Percentiles rank a stretch among this genome's conserved stretches.
These are phyloP conservation scores for Erysimum pusillum DNA, from an alignment of 441 rosid species.

Conservation along the genomic window DNA sequence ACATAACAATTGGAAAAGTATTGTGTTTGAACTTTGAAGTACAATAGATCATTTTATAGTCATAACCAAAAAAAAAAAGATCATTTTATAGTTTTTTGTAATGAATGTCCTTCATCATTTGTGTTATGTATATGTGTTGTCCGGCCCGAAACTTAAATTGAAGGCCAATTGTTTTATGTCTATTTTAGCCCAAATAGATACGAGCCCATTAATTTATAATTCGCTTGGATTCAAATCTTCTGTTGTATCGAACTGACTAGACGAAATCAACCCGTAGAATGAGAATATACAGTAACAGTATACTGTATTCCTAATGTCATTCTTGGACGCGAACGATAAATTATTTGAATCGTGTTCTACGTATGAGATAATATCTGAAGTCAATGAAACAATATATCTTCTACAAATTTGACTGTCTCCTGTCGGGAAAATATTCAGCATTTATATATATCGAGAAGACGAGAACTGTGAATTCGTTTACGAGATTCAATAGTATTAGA, in stretches of 20 bases:
- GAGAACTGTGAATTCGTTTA: no score
- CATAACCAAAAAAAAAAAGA: no score
- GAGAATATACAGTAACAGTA: no score
- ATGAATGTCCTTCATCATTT: neutral
- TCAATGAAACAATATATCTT: no score
- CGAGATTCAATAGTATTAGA: no score
- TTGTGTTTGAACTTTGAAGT: neutral
- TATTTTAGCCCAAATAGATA: neutral
- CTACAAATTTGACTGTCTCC: conserved; percentile 23
- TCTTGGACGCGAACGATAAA: no score
- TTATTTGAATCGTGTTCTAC: no score
- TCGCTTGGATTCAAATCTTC: neutral
- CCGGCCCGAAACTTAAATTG: neutral
- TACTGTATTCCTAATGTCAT: no score
- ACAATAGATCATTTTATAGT: no score
- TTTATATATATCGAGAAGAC: no score
- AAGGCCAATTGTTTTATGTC: neutral
- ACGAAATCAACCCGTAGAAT: neutral
- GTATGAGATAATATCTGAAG: no score
- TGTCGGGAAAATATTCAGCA: conserved; percentile 1
- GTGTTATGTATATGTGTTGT: neutral
- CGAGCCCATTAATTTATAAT: conserved; percentile 5
- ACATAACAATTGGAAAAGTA: neutral
- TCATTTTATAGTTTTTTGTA: neutral
- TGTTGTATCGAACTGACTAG: neutral